Conservation (phyloP, 768 basidiomycete genomes). For the Podaxis sp. region DNA sequence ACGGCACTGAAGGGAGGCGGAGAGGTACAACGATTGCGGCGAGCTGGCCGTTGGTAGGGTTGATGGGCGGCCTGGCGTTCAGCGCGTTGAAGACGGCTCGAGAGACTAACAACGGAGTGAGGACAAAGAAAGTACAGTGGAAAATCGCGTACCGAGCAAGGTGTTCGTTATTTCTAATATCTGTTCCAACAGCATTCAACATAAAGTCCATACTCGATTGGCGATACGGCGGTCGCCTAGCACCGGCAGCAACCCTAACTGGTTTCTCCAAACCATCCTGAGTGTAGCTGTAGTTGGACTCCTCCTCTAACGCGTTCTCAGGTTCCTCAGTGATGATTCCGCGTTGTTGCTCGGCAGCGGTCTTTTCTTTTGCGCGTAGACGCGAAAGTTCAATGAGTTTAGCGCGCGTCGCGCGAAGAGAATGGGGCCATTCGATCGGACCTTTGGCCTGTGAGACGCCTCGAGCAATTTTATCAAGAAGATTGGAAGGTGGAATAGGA, state of each 20-base stretch:
- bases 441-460: conserved; percentile 74
- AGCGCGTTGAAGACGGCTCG: conserved; percentile 61
- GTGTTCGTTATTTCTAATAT: conserved; percentile 45
- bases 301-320: conserved; percentile 35
- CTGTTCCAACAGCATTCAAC: conserved; percentile 37
- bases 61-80: conserved; percentile 55
- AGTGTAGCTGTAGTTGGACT: conserved; percentile 22
- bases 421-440: conserved; percentile 77
- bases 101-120: conserved; percentile 38
- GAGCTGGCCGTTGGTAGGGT: conserved; percentile 48
- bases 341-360: conserved; percentile 28
- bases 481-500: conserved; percentile 76
- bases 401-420: conserved; percentile 73
- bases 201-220: conserved; percentile 90
- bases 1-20: conserved; percentile 33
- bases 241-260: conserved; percentile 16
- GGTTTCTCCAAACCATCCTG: conserved; percentile 24
- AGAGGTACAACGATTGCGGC: conserved; percentile 33
- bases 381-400: conserved; percentile 82
- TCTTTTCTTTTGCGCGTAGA: conserved; percentile 52
- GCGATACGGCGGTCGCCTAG: conserved; percentile 60
- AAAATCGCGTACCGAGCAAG: conserved; percentile 54
- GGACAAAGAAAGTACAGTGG: background rate
- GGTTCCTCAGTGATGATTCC: conserved; percentile 44
- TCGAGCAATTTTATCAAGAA: conserved; percentile 83